A percentile compares a stretch with the other conserved stretches of the same genome.
phyloP scores from a whole-genome alignment of 164 flowering plant species.

The Euptelea pleiosperma region DNA sequence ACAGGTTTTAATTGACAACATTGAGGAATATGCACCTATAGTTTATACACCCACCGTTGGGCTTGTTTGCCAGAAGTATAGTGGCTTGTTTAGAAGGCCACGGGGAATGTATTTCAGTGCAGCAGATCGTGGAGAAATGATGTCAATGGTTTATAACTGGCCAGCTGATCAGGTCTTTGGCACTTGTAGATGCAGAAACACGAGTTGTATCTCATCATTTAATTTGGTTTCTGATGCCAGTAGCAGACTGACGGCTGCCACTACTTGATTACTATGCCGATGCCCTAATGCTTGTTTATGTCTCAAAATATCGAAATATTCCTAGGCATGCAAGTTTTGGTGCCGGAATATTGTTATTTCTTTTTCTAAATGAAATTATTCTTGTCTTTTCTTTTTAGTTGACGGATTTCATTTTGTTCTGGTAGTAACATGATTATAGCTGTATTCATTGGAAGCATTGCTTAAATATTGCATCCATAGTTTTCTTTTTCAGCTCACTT shows the following conservation, averaged over 20 bases:
- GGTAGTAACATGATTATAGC: too few relatives aligned
- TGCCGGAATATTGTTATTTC: not conserved
- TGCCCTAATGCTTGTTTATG: not conserved
- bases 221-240: not conserved
- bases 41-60: conserved; percentile 98
- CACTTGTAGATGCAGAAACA: not conserved
- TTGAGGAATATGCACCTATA: conserved; percentile 95
- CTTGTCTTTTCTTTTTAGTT: not conserved
- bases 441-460: too few relatives aligned
- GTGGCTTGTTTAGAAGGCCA: conserved; percentile 95
- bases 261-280: not conserved
- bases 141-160: conserved; percentile 98
- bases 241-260: not conserved
- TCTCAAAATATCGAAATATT: not conserved
- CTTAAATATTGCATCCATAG: too few relatives aligned
- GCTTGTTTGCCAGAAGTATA: conserved; percentile 91
- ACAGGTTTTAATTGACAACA: conserved; percentile 88
- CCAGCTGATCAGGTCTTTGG: conserved; percentile 85
- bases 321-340: not conserved
- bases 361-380: not conserved
- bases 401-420: not conserved
- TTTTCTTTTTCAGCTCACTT: too few relatives aligned
- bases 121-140: conserved; percentile 94
- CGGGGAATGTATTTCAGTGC: conserved; percentile 99
- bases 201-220: not conserved